Evolutionary conservation across 371 early-diverging fungal genomes (phyloP), one percentile per base, ranked within the genome.

Genomic region (Apophysomyces trapeziformis): DNA sequence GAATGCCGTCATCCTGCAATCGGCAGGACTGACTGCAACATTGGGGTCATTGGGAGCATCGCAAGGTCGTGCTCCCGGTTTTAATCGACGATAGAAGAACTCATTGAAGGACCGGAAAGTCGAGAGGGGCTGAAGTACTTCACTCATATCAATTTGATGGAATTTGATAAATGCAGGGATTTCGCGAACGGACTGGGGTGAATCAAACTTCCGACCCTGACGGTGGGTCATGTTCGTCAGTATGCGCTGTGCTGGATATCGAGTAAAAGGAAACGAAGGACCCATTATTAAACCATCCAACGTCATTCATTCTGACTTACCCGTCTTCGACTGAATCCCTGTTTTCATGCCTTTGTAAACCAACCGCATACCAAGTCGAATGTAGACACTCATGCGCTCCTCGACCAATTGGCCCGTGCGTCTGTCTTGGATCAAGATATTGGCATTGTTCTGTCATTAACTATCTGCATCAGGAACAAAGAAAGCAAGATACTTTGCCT

Each of bases 71-170:
- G 90, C 81, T 8, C 71, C 78, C 1, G 92, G 90, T 65, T 93
- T 94, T 13, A 96, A 80, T 57, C 87, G 89, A 57, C 96, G 86
- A 76, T 93, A 94, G 68, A 95, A 95, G 79, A 96, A 96, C 66
- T 95, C 89, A 68, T 95, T 96, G 69, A 96, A 95, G 12, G 85
- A 92, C 46, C 82, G 77, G 66, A 92, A 96, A 45, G 76, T 82
- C 14, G 87, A 80, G 8, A 92, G 65, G 0, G 95, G 92, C 16
- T 90, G 87, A 2, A 89, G 65, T 1, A 89, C 87, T 63, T 90
- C 85, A 2, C 73, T 72, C 77, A 83, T 74, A 46, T 87, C 81
- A 4, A 91, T 67, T 58, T 88, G 75, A 68, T 95, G 94, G 79
- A 91, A 93, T 41, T 88, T 85, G 56, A 93, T 90, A 72, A 95